Conservation (phyloP, 73 alveolate species). For the Breviolum minutum region DNA sequence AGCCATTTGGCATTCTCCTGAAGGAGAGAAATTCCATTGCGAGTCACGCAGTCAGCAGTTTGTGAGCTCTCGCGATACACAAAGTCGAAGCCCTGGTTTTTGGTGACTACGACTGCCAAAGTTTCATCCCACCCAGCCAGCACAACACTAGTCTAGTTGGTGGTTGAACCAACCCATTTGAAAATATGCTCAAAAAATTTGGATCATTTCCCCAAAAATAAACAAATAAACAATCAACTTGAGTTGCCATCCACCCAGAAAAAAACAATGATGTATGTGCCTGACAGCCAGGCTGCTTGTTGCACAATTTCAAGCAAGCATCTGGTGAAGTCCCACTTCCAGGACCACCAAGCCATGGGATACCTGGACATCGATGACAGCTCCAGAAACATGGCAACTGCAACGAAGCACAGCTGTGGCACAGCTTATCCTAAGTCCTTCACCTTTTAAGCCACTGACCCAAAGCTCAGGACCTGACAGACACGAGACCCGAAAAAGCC, state of each 20-base stretch:
- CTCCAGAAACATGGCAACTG: not conserved
- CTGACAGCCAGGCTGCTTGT: slow-evolving; percentile 50
- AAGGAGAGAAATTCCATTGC: slow-evolving; percentile 7
- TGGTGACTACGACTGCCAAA: no score
- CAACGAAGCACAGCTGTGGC: not conserved
- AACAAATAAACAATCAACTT: not conserved
- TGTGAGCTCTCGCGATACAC: slow-evolving; percentile 4
- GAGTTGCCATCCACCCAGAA: not conserved
- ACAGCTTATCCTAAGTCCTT: not conserved
- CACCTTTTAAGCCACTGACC: slow-evolving; percentile 32
- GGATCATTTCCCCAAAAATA: not conserved
- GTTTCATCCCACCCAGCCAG: not conserved
- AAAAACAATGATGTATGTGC: no score
- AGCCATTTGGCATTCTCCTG: not conserved
- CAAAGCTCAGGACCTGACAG: slow-evolving; percentile 56
- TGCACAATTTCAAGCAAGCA: slow-evolving; percentile 51
- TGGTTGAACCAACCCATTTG: not conserved
- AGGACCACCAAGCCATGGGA: slow-evolving; percentile 76
- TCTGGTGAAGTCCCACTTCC: slow-evolving; percentile 85
- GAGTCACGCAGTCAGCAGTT: slow-evolving; percentile 53
- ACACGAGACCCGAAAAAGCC: no score
- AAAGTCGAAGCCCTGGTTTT: slow-evolving; percentile 68
- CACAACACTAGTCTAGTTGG: not conserved
- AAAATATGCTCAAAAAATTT: not conserved
- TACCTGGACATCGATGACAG: no score